These are phyloP conservation scores for Hericium rajendrae DNA, from an alignment of 768 basidiomycete genomes.

Conservation along the genomic window DNA sequence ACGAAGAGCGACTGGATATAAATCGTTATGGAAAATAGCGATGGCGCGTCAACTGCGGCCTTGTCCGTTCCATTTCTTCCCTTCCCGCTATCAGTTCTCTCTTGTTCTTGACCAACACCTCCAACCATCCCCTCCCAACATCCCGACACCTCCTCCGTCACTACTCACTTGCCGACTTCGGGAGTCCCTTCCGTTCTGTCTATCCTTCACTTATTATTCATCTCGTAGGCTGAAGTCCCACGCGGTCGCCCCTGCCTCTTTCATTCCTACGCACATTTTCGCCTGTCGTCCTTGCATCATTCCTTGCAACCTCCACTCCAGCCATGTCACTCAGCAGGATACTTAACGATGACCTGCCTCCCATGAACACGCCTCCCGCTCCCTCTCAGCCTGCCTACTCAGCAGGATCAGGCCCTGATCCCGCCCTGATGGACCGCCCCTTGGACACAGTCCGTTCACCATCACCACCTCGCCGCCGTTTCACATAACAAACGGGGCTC, in stretches of 20 bases:
- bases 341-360: conserved; percentile 40
- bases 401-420: conserved; percentile 1
- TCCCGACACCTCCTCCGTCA: background rate
- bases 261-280: background rate
- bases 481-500: conserved; percentile 15
- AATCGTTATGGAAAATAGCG: conserved; percentile 2
- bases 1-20: background rate
- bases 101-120: background rate
- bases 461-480: conserved; percentile 13
- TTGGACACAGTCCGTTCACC: conserved; percentile 6
- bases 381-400: conserved; percentile 23
- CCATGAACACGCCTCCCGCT: conserved; percentile 19
- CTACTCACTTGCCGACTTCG: background rate
- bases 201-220: background rate
- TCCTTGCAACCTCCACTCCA: background rate
- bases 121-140: background rate
- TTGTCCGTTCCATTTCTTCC: conserved; percentile 5
- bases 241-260: background rate
- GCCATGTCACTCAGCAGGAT: conserved; percentile 18
- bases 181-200: background rate
- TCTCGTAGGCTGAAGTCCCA: conserved; percentile 6
- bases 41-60: conserved; percentile 11
- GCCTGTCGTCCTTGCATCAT: background rate
- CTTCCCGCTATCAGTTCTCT: background rate
- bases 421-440: conserved; percentile 6